Percentiles rank a stretch among this genome's conserved stretches.
phyloP scores from a whole-genome alignment of 768 basidiomycete species.

The Termitomyces sp. region DNA sequence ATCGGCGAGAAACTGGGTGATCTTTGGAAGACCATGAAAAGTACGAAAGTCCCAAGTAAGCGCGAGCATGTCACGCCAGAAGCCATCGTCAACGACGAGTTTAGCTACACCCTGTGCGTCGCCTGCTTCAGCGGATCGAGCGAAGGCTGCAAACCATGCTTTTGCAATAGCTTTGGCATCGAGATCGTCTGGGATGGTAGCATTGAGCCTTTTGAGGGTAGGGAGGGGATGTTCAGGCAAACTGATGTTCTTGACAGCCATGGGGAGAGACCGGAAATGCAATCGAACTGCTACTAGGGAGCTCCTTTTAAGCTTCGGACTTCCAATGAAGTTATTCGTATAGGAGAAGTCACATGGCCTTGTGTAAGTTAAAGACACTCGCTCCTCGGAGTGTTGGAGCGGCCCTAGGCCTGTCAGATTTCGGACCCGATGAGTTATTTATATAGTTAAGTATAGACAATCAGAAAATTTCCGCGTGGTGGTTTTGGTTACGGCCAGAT shows the following conservation, averaged over 20 bases:
- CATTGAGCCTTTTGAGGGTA: conserved; percentile 23
- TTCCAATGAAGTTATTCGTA: too few relatives aligned
- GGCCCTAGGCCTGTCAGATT: too few relatives aligned
- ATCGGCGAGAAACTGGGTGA: conserved; percentile 18
- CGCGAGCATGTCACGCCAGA: conserved; percentile 19
- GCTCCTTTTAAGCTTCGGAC: too few relatives aligned
- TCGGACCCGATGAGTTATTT: too few relatives aligned
- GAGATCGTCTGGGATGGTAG: conserved; percentile 16
- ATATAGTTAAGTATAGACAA: too few relatives aligned
- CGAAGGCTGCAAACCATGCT: conserved; percentile 25
- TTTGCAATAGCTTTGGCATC: conserved; percentile 19
- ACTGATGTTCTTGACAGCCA: background rate
- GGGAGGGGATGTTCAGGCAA: conserved; percentile 20
- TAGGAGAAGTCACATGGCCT: too few relatives aligned
- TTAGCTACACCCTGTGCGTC: conserved; percentile 12
- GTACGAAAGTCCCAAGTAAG: conserved; percentile 25
- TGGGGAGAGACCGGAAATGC: too few relatives aligned
- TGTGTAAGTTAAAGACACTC: too few relatives aligned
- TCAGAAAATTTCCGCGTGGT: too few relatives aligned
- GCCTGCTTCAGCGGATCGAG: conserved; percentile 8
- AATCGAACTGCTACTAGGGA: too few relatives aligned
- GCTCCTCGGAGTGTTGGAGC: too few relatives aligned
- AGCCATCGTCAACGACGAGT: conserved; percentile 20
- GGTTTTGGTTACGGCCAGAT: too few relatives aligned
- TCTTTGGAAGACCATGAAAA: conserved; percentile 14